Evolutionary conservation across 108 stramenopile genomes (phyloP).

Genomic region (Asterionellopsis glacialis): DNA sequence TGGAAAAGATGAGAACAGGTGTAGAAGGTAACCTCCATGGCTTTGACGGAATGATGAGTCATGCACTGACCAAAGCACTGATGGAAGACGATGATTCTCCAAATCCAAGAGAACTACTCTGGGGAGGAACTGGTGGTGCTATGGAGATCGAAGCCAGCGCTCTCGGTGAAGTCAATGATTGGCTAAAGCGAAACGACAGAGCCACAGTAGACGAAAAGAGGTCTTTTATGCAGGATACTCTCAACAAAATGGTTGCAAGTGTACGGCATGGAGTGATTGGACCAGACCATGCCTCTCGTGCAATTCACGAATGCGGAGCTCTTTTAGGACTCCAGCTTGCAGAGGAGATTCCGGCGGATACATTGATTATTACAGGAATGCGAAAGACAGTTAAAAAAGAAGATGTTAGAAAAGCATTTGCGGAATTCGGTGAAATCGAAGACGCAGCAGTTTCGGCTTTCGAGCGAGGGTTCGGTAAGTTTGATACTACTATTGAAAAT

Average conservation of each 20-base stretch:
- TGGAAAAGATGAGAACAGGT: constrained; percentile 65
- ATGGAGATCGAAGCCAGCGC: constrained; percentile 73
- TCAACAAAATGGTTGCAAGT: constrained; percentile 65
- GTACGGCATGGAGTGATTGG: constrained; percentile 45
- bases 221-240: constrained; percentile 60
- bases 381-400: constrained; percentile 45
- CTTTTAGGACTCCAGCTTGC: constrained; percentile 72
- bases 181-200: constrained; percentile 61
- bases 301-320: constrained; percentile 75
- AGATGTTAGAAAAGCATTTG: constrained; percentile 43
- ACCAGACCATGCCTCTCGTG: constrained; percentile 63
- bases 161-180: constrained; percentile 67
- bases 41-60: constrained; percentile 80
- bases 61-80: constrained; percentile 70
- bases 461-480: constrained; percentile 66
- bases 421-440: constrained; percentile 68
- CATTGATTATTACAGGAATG: constrained; percentile 76
- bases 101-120: constrained; percentile 22
- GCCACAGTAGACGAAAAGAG: constrained; percentile 45
- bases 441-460: constrained; percentile 65
- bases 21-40: constrained; percentile 57
- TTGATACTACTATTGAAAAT: not conserved
- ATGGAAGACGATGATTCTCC: constrained; percentile 60
- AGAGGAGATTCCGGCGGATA: constrained; percentile 52
- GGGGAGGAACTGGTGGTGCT: constrained; percentile 34